Evolutionary conservation across 2,329 filamentous ascomycete species (phyloP), one percentile per base, ranked within the genome.

Genomic region (Aureobasidium sp.): DNA sequence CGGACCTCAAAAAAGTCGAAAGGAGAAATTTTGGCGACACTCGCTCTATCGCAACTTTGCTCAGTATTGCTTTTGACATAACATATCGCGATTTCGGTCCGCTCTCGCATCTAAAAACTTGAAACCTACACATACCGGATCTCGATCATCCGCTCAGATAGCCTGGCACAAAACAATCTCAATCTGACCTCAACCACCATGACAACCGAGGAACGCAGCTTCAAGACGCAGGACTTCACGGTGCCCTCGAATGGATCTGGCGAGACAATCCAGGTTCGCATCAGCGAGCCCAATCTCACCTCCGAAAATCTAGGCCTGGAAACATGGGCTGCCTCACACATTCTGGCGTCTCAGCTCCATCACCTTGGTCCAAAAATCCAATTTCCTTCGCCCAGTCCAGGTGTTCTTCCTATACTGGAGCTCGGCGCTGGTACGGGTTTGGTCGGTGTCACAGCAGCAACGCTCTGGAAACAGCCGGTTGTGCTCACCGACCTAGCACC

Each of bases 401-500:
- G 64, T 41, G 42, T 59, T 6, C 59, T 70, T 4, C 65, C 70
- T 0, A 67, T 75, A 9, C 67, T 76, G 12, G 74, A 76, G 63
- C 66, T 76, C 22, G 74, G 74, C 9, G 73, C 74, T 11, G 74
- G 74, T 8, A 75, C 74, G 1, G 73, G 73, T 2, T 68, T 76
- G 17, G 73, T 73, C 4, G 74, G 74, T 17, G 66, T 76, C 17
- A 69, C 72, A 4, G 73, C 73, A 0, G 67, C 72, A 1, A 64
- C 67, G 0, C 65, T 75, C 17, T 75, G 71, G 70, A 57, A 68
- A 14, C 64, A 68, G 7, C 64, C 64, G 0, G 68, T 68, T 6
- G 65, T 72, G 14, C 65, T 76, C 8, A 76, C 74, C 0, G 74
- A 76, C 63, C 66, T 76, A 6, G 65, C 65, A 6, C 67, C 70